A percentile compares a stretch with the other conserved stretches of the same genome.
Evolutionary conservation across 208 protist species (phyloP).

Genomic region (Crithidia fasciculata): DNA sequence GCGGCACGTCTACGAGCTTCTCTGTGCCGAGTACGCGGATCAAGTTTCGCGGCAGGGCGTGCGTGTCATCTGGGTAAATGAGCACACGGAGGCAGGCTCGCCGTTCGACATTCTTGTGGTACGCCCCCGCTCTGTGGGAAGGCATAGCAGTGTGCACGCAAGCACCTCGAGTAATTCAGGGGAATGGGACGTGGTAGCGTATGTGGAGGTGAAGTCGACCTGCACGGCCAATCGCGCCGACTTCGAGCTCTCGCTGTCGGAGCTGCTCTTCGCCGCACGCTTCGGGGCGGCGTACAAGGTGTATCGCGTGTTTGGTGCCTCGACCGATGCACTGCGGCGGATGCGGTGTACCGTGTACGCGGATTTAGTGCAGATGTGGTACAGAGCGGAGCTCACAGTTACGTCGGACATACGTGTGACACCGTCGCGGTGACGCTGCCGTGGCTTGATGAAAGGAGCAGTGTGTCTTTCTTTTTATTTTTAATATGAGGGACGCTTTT

Average conservation of each 20-base stretch:
- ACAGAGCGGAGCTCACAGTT: constrained; percentile 62
- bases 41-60: constrained; percentile 27
- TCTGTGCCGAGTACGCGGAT: constrained; percentile 45
- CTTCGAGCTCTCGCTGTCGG: constrained; percentile 84
- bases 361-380: constrained; percentile 74
- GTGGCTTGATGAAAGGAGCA: no score
- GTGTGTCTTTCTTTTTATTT: no score
- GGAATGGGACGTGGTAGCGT: constrained; percentile 50
- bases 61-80: constrained; percentile 82
- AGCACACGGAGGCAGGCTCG: constrained; percentile 55
- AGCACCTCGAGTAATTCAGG: background rate
- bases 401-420: constrained; percentile 78
- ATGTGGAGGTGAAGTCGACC: constrained; percentile 88
- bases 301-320: constrained; percentile 83
- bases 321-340: constrained; percentile 39
- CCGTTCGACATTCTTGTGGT: constrained; percentile 85
- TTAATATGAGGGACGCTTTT: no score
- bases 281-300: constrained; percentile 73
- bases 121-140: constrained; percentile 16
- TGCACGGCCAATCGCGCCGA: constrained; percentile 50
- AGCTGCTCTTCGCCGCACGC: constrained; percentile 81
- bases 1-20: constrained; percentile 64
- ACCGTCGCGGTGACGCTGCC: constrained; percentile 29
- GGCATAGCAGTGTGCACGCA: background rate
- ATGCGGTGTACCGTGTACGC: constrained; percentile 63